Evolutionary conservation across 257 asterid species (phyloP), one percentile per base, ranked within the genome.

Genomic region (Avicennia marina): DNA sequence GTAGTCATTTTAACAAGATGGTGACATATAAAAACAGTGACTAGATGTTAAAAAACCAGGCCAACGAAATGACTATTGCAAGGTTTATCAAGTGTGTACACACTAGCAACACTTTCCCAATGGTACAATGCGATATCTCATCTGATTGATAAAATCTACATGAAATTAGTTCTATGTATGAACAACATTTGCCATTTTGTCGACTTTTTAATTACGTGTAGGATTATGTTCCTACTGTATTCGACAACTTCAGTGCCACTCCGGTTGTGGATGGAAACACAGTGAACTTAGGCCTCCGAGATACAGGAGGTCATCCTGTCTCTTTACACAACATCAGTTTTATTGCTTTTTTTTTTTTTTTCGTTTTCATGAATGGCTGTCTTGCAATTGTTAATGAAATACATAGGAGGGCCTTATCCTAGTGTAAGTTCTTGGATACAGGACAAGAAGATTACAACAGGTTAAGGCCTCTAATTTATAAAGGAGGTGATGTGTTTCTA

Each of bases 251-350:
- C 44, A 88, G 96, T 53, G 96, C 96, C 10, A 88, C 80, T 32
- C 94, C 85, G 42, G 93, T 85, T 36, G 96, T 85, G 55, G 95
- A 88, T 68, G 96, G 96, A n/a, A 79, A 64, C 66, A 83, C 95
- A 0, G 90, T 88, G 36, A 88, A 85, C 74, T 81, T 88, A 6
- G 94, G 95, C 74, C 93, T 88, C 0, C 85, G 96, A 95, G 96
- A 88, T 56, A 88, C 96, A 13, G 96, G 94, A 56, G 96, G 96
- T n/a, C n/a, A n/a, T n/a, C n/a, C n/a, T n/a, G n/a, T n/a, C n/a
- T n/a, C n/a, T n/a, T n/a, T n/a, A n/a, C n/a, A n/a, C n/a, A n/a
- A n/a, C n/a, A n/a, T n/a, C n/a, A n/a, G n/a, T n/a, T n/a, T n/a
- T n/a, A n/a, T n/a, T n/a, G n/a, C n/a, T n/a, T n/a, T n/a, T n/a